Base-by-base conservation (phyloP, 257 asterid genomes). In the Ehretia macrophylla region DNA sequence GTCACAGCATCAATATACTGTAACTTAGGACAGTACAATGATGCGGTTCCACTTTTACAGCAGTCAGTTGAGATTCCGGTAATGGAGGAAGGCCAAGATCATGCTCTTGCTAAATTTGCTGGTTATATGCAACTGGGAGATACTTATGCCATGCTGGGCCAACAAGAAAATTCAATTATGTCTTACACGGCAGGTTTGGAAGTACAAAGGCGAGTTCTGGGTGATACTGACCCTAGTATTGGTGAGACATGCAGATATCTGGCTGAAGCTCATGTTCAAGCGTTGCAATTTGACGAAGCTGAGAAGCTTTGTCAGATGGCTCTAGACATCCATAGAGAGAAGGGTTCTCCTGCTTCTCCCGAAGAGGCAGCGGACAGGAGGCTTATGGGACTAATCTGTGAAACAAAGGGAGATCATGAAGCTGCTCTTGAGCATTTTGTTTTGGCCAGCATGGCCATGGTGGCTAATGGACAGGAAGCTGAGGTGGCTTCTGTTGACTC, bases 51-150 rank as follows among this genome's bases (percentile, higher is more conserved):
- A 5, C 67, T 80, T 58, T 62, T 87, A 69, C 88, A 87, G 65
- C 84, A 63, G 55, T 90, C 98, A 0, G 75, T 90, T 23, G 79
- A 80, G 79, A 90, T 90, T 61, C 98, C 96, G 0, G 65, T 63
- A 16, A 68, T 87, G 44, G 92, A 87, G 68, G 82, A 81, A 62
- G 94, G 96, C 17, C 86, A 85, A 62, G 91, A 90, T 72, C 96
- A 85, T 0, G 98, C 98, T 60, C 91, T 90, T 55, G 98, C 96
- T 46, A 90, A 90, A 77, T 90, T 90, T 46, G 95, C 96, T 10
- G 96, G 98, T 27, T 79, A 85, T 69, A 90, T 90, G 98, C 98
- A 90, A 76, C 60, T 90, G 72, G 98, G 98, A 8, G 96, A 90
- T 65, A 90, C 96, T 32, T 87, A 78, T 55, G 79, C 95, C 1